Percentiles rank a stretch among this genome's conserved stretches.
Evolutionary conservation across 129 eudicot genomes (phyloP).

Genomic region (Saussurea involucrata): DNA sequence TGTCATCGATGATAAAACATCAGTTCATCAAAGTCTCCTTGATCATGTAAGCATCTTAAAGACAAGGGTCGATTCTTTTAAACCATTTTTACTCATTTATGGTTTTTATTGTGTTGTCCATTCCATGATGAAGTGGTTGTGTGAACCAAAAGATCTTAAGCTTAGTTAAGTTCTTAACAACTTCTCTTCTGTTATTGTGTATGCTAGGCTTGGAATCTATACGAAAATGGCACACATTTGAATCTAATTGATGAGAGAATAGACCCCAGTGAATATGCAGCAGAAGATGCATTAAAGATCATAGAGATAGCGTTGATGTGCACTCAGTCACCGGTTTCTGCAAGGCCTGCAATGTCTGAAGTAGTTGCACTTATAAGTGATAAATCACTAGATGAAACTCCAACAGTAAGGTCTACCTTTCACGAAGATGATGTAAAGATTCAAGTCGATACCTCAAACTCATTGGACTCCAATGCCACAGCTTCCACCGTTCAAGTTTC

Average conservation of each 20-base stretch:
- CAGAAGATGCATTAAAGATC: constrained; percentile 48
- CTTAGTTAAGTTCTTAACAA: background rate
- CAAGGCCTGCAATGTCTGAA: constrained; percentile 79
- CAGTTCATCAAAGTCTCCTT: constrained; percentile 46
- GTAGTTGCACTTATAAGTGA: constrained; percentile 58
- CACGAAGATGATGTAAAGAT: constrained; percentile 27
- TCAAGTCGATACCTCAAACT: constrained; percentile 12
- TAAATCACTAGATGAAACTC: constrained; percentile 24
- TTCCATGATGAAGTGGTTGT: background rate
- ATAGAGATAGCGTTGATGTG: constrained; percentile 61
- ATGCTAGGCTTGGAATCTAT: constrained; percentile 64
- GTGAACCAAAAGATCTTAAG: background rate
- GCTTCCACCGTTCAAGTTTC: no score
- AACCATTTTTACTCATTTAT: background rate
- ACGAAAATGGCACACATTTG: constrained; percentile 40
- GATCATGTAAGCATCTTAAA: constrained; percentile 38
- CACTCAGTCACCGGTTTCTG: constrained; percentile 55
- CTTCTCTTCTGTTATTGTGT: background rate
- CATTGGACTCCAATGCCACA: constrained; percentile 10
- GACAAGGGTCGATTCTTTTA: background rate
- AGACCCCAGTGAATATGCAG: constrained; percentile 42
- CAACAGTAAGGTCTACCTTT: constrained; percentile 29
- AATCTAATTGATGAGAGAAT: constrained; percentile 44
- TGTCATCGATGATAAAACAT: constrained; percentile 26
- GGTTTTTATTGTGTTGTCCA: background rate